phyloP scores from a whole-genome alignment of 176 grass and related monocot genomes.

The Dendrocalamus sinicus region DNA sequence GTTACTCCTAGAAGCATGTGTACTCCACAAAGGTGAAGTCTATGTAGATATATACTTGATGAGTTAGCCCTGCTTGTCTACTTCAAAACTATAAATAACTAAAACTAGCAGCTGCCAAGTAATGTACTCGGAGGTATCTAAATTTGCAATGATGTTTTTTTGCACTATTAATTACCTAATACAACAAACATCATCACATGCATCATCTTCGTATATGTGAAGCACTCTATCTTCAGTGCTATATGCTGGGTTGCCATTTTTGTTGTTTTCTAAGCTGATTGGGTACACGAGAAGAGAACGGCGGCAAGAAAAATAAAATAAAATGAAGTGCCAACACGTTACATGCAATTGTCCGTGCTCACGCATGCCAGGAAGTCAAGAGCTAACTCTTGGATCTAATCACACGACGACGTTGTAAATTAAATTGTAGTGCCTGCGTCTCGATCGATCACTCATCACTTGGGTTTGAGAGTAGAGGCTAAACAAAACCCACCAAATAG shows the following conservation, averaged over 20 bases:
- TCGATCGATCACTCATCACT: not conserved
- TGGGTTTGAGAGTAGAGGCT: too few species aligned
- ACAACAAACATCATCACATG: not conserved
- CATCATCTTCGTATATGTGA: not conserved
- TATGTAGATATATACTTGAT: not conserved
- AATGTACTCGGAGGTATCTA: too few species aligned
- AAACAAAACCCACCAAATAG: not conserved
- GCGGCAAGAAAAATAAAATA: not conserved
- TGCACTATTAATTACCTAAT: not conserved
- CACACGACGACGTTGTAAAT: not conserved
- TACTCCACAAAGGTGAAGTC: not conserved
- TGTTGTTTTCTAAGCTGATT: not conserved
- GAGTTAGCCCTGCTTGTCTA: not conserved
- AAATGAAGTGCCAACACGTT: not conserved
- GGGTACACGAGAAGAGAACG: constrained; percentile 9
- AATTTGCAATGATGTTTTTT: not conserved
- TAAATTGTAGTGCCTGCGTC: not conserved
- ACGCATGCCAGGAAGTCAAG: not conserved
- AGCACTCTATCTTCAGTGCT: constrained; percentile 3
- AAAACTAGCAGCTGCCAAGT: not conserved
- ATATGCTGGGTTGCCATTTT: not conserved
- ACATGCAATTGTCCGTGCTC: not conserved
- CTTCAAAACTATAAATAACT: not conserved
- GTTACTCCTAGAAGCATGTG: not conserved
- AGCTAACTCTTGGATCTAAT: constrained; percentile 18